Percentiles rank a stretch among this genome's conserved stretches.
phyloP scores from a whole-genome alignment of 352 stramenopile species.

The Pythium myriotylum region DNA sequence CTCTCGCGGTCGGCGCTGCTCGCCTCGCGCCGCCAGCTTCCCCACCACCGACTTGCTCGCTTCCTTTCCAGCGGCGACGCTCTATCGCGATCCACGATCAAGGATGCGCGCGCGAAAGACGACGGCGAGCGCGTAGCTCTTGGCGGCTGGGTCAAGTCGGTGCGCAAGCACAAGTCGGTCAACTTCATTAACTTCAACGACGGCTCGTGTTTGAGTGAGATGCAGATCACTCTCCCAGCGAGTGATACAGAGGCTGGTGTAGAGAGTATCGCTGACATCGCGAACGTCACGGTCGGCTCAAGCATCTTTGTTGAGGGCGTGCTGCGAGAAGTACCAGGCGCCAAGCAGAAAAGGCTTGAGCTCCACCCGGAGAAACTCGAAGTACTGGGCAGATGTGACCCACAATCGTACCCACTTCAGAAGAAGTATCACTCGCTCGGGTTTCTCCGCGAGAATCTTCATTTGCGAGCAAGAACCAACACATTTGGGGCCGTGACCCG shows the following conservation, averaged over 20 bases:
- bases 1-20: slow-evolving; percentile 13
- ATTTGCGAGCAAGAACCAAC: slow-evolving; percentile 96
- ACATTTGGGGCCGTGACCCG: slow-evolving; percentile 95
- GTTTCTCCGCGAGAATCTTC: slow-evolving; percentile 96
- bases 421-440: slow-evolving; percentile 99
- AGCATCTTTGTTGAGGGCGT: slow-evolving; percentile 91
- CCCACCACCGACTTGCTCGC: too few species aligned
- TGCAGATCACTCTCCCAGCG: slow-evolving; percentile 89
- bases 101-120: slow-evolving; percentile 38
- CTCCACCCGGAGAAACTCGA: slow-evolving; percentile 82
- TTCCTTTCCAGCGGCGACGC: slow-evolving; percentile 4
- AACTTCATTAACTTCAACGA: slow-evolving; percentile 98
- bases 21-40: not conserved
- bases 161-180: slow-evolving; percentile 97
- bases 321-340: slow-evolving; percentile 85
- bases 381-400: slow-evolving; percentile 92
- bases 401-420: slow-evolving; percentile 94
- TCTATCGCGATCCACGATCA: slow-evolving; percentile 43
- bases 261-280: slow-evolving; percentile 58
- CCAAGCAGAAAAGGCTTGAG: slow-evolving; percentile 92
- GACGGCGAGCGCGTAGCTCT: slow-evolving; percentile 51
- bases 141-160: slow-evolving; percentile 95
- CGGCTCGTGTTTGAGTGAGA: slow-evolving; percentile 90
- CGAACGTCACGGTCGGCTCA: slow-evolving; percentile 91
- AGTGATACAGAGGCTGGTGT: slow-evolving; percentile 16